Base-by-base conservation (phyloP, 768 basidiomycete species). In the Boletus sp. region DNA sequence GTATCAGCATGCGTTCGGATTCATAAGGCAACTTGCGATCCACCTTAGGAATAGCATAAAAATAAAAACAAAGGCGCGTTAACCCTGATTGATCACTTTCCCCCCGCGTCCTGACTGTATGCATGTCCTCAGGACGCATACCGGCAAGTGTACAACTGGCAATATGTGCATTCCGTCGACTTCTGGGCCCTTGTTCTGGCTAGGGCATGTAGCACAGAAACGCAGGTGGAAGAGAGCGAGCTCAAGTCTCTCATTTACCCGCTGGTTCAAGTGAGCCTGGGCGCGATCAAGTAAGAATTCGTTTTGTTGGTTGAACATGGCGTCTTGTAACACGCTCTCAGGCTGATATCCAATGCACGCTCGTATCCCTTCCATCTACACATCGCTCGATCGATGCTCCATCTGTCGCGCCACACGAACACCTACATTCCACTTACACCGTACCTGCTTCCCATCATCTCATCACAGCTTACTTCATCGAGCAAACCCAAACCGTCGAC, bases 101-200 rank as follows among this genome's bases (percentile, higher is more conserved):
- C 10, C 3, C 19, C 53, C 55, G 8, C 60, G 14, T 60, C 44
- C 54, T 54, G 47, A 44, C 44, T 53, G 33, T 23, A 43, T 39
- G 11, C 17, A 42, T 50, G 27, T 55, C 37, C 33, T 33, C 69
- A 93, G 87, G 94, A 98, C 61, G 85, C 92, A 9, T 95, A 89
- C 74, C 88, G 87, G 70, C 87, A 89, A 63, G 96, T 99, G 21
- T 97, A 99, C 74, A 99, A 98, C 73, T 99, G 97, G 97, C 97
- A 98, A 74, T 98, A 88, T 61, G 89, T 87, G 3, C 97, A 99
- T 69, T 91, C 85, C 54, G 76, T 99, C 59, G 97, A 99, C 75
- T 98, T 98, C 65, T 99, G 97, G 97, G 81, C 83, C 38, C 79
- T 91, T 39, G 93, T 98, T 10, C 79, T 99, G 10, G 88, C 86